These are phyloP conservation scores for Candida sanyaensis DNA, from an alignment of 1,139 yeast genomes.

Conservation along the genomic window DNA sequence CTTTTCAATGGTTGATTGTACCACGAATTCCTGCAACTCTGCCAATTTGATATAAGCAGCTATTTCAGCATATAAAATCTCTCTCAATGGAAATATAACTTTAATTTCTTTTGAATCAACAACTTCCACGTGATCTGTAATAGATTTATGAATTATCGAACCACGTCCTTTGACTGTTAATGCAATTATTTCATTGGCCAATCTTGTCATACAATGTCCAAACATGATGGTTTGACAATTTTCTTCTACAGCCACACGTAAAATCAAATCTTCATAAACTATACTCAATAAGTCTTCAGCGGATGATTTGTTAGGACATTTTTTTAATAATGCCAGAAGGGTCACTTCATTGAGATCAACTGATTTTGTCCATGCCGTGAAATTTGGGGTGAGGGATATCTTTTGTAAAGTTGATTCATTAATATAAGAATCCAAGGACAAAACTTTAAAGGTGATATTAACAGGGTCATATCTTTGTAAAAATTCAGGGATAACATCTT, in stretches of 20 bases:
- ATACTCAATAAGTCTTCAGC: conserved; percentile 60
- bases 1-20: conserved; percentile 23
- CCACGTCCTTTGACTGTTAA: conserved; percentile 93
- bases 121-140: conserved; percentile 46
- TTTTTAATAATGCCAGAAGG: conserved; percentile 28
- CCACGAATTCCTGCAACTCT: conserved; percentile 23
- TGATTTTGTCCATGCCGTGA: conserved; percentile 22
- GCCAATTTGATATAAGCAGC: conserved; percentile 49
- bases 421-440: conserved; percentile 41
- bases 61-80: conserved; percentile 68
- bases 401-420: conserved; percentile 26
- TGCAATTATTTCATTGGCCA: conserved; percentile 79
- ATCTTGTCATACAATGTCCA: conserved; percentile 80
- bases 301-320: conserved; percentile 55
- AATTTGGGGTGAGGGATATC: conserved; percentile 28
- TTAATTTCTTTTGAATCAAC: conserved; percentile 34
- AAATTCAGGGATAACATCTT: conserved; percentile 22
- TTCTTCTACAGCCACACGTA: conserved; percentile 46
- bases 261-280: conserved; percentile 50
- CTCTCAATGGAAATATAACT: conserved; percentile 71
- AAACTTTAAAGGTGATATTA: conserved; percentile 32
- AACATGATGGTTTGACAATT: conserved; percentile 59
- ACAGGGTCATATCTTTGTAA: conserved; percentile 23
- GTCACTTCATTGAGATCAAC: conserved; percentile 11
- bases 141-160: conserved; percentile 53